phyloP scores from a whole-genome alignment of 2,329 filamentous ascomycete species.

The Dissoconium aciculare region DNA sequence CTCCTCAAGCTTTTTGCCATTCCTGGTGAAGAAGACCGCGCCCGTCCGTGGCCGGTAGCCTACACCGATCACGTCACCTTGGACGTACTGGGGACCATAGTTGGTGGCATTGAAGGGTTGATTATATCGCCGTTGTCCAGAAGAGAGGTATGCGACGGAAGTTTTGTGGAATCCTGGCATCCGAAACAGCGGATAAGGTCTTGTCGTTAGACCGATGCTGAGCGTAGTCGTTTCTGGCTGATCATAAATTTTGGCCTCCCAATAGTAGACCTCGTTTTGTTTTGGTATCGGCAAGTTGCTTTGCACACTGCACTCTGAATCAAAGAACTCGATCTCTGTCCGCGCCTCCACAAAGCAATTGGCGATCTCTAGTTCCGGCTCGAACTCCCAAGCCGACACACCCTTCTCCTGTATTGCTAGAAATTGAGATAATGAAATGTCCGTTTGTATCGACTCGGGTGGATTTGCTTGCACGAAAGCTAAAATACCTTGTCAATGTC shows the following conservation, averaged over 20 bases:
- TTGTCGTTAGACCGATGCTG: conserved; percentile 87
- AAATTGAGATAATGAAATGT: conserved; percentile 95
- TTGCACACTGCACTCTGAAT: conserved; percentile 93
- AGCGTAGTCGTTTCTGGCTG: conserved; percentile 80
- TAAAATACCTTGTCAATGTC: conserved; percentile 25
- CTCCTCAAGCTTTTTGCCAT: conserved; percentile 93
- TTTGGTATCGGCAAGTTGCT: conserved; percentile 94
- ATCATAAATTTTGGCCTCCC: conserved; percentile 97
- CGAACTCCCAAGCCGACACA: conserved; percentile 98
- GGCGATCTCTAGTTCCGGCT: conserved; percentile 95
- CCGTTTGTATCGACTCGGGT: conserved; percentile 85
- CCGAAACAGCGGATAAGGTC: conserved; percentile 89
- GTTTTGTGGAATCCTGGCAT: conserved; percentile 87
- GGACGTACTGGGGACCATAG: conserved; percentile 73
- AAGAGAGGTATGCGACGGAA: conserved; percentile 82
- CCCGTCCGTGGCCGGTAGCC: conserved; percentile 90
- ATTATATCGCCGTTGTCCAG: conserved; percentile 74
- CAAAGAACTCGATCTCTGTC: conserved; percentile 97
- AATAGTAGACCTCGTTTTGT: conserved; percentile 98
- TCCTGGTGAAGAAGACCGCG: conserved; percentile 93
- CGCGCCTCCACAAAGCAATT: conserved; percentile 96
- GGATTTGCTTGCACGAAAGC: conserved; percentile 90
- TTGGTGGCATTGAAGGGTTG: conserved; percentile 70
- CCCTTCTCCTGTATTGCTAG: conserved; percentile 98
- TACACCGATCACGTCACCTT: conserved; percentile 91